Percentiles rank a stretch among this genome's conserved stretches.
These are phyloP conservation scores for Hordeum marinum DNA, from an alignment of 176 grass and related monocot species.

Conservation along the genomic window DNA sequence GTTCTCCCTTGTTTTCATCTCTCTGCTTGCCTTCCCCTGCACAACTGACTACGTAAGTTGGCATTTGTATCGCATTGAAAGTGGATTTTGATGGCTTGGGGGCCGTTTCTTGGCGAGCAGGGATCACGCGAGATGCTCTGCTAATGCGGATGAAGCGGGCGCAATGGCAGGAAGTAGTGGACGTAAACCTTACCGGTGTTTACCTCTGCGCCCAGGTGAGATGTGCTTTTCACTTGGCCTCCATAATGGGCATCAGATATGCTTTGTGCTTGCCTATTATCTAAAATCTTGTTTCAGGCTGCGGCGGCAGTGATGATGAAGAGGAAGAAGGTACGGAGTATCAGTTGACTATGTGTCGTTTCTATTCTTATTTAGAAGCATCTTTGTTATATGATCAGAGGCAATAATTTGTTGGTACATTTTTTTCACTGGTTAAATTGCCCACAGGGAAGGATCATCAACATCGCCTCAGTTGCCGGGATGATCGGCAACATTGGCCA, in stretches of 20 bases:
- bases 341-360: background rate
- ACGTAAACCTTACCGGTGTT: constrained; percentile 89
- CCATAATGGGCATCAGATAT: background rate
- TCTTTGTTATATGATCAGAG: background rate
- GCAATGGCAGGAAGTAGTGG: constrained; percentile 98
- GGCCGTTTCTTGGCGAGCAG: constrained; percentile 11
- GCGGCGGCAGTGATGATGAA: constrained; percentile 81
- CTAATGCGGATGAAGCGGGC: constrained; percentile 94
- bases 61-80: background rate
- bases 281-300: constrained; percentile 33
- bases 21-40: background rate
- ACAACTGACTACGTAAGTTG: background rate
- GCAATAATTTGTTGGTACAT: background rate
- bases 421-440: background rate
- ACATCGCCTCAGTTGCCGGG: constrained; percentile 85
- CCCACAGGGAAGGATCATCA: constrained; percentile 75
- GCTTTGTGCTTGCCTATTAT: background rate
- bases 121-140: constrained; percentile 83
- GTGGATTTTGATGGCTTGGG: background rate
- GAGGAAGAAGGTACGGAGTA: constrained; percentile 57
- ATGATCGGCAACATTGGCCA: constrained; percentile 77
- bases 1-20: constrained; percentile 18
- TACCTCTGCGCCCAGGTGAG: constrained; percentile 86
- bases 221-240: background rate
- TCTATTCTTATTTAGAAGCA: background rate